Base-by-base conservation (phyloP, 805 yeast genomes). In the Kodamaea neixiangensis region DNA sequence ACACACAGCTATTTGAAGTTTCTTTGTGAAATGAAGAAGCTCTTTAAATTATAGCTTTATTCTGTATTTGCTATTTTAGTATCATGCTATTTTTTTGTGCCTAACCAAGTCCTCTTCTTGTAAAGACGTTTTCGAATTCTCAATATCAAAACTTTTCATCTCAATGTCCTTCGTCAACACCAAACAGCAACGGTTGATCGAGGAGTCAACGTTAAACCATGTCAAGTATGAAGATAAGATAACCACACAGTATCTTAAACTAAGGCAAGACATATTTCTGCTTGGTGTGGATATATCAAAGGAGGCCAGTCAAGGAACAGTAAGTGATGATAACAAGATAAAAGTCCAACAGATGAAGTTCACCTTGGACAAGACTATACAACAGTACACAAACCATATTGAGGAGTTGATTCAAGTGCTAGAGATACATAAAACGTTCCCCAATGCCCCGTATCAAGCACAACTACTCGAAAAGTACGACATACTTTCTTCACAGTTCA, bases 101-200 rank as follows among this genome's bases (percentile, higher is more conserved):
- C n/a, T n/a, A n/a, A n/a, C n/a, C n/a, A n/a, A n/a, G n/a, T n/a
- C n/a, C n/a, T n/a, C n/a, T n/a, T n/a, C n/a, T n/a, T n/a, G n/a
- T n/a, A n/a, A n/a, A n/a, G n/a, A n/a, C 31, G 11, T 9, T 25
- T 25, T 34, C 7, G 3, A 34, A 34, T 14, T 34, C 38, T 34
- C 38, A 34, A 14, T 14, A 34, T 34, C 38, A 14, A n/a, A 34
- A 34, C 18, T 34, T 15, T 14, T 25, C 31, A 25, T 25, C 5
- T 9, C 31, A 37, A 37, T 37, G 41, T 37, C 41, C 6, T 37
- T 37, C 41, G 41, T 37, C 41, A 37, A 37, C 20, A 37, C 17
- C 40, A 66, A 61, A 47, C 75, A 71, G 49, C 74, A 67, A 52
- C 63, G 58, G 22, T 54, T 71, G 45, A 65, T 72, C 2, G 74